Percentiles rank a stretch among this genome's conserved stretches.
phyloP scores from a whole-genome alignment of 805 yeast genomes.

The Candida dajiaensis region DNA sequence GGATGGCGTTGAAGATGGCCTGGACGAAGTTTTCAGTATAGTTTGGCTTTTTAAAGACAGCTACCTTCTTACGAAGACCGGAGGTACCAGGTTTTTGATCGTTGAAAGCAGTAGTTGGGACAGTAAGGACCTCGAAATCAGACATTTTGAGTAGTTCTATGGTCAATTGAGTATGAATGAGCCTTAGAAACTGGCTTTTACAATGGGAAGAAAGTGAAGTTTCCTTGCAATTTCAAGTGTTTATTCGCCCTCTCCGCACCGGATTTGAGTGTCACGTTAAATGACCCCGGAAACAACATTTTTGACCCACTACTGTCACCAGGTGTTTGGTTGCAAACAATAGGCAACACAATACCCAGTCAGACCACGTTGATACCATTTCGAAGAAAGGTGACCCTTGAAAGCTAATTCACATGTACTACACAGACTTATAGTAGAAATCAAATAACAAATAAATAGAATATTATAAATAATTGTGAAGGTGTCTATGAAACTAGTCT shows the following conservation, averaged over 20 bases:
- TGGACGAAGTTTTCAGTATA: constrained; percentile 95
- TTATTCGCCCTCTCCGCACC: neutral
- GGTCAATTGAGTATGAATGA: neutral
- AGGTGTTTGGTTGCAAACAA: too few relatives aligned
- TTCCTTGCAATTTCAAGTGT: neutral
- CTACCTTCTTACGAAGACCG: constrained; percentile 88
- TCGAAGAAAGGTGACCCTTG: neutral
- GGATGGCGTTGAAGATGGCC: constrained; percentile 77
- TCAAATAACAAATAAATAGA: neutral
- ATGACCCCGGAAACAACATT: too few relatives aligned
- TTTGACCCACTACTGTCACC: too few relatives aligned
- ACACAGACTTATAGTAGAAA: neutral
- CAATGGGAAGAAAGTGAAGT: neutral
- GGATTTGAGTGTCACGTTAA: too few relatives aligned
- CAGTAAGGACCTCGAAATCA: constrained; percentile 15
- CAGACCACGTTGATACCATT: too few relatives aligned
- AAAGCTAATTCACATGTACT: neutral
- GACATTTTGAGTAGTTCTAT: neutral
- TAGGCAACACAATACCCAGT: too few relatives aligned
- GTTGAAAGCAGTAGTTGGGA: constrained; percentile 66
- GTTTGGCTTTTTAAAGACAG: constrained; percentile 67
- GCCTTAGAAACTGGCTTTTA: neutral
- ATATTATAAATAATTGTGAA: neutral
- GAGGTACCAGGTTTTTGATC: constrained; percentile 99
- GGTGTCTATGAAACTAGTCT: constrained; percentile 22